Percentiles rank a stretch among this genome's conserved stretches.
These are phyloP conservation scores for Pisolithus thermaeus DNA, from an alignment of 1,284 basidiomycete genomes.

Conservation along the genomic window DNA sequence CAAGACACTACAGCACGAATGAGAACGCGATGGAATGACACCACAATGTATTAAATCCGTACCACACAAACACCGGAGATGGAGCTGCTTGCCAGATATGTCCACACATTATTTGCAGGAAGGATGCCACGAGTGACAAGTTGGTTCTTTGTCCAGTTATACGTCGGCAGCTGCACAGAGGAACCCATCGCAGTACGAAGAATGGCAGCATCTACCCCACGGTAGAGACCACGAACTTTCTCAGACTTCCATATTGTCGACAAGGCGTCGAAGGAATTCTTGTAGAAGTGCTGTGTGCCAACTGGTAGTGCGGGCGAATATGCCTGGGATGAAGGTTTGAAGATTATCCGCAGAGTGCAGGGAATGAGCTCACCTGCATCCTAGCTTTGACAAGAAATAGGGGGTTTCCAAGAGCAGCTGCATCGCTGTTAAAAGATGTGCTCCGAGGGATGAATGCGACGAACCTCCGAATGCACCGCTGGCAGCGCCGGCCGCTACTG, in stretches of 20 bases:
- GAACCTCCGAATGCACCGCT: slow-evolving; percentile 88
- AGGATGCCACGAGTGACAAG: slow-evolving; percentile 62
- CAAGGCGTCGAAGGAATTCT: slow-evolving; percentile 76
- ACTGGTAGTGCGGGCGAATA: slow-evolving; percentile 93
- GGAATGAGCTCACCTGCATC: slow-evolving; percentile 70
- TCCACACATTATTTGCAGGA: slow-evolving; percentile 73
- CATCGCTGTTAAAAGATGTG: background rate
- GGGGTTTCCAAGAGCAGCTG: slow-evolving; percentile 88
- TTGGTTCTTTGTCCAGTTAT: slow-evolving; percentile 86
- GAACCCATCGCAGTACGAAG: slow-evolving; percentile 92
- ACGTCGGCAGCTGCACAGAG: slow-evolving; percentile 91
- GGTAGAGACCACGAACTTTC: slow-evolving; percentile 72
- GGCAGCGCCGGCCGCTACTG: slow-evolving; percentile 78
- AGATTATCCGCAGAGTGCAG: background rate
- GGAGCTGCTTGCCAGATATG: slow-evolving; percentile 83
- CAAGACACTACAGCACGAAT: slow-evolving; percentile 51
- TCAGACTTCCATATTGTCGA: slow-evolving; percentile 76
- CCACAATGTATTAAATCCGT: slow-evolving; percentile 29
- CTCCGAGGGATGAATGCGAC: slow-evolving; percentile 12
- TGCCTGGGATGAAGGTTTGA: slow-evolving; percentile 43
- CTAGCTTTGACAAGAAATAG: slow-evolving; percentile 95
- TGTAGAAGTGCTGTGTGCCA: slow-evolving; percentile 91
- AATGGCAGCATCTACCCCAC: slow-evolving; percentile 92
- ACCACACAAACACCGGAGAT: slow-evolving; percentile 92
- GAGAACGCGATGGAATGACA: slow-evolving; percentile 2